Percentiles rank a stretch among this genome's conserved stretches.
These are phyloP conservation scores for Paragyromitra xinjiangensis DNA, from an alignment of 495 filamentous ascomycete genomes.

Conservation along the genomic window DNA sequence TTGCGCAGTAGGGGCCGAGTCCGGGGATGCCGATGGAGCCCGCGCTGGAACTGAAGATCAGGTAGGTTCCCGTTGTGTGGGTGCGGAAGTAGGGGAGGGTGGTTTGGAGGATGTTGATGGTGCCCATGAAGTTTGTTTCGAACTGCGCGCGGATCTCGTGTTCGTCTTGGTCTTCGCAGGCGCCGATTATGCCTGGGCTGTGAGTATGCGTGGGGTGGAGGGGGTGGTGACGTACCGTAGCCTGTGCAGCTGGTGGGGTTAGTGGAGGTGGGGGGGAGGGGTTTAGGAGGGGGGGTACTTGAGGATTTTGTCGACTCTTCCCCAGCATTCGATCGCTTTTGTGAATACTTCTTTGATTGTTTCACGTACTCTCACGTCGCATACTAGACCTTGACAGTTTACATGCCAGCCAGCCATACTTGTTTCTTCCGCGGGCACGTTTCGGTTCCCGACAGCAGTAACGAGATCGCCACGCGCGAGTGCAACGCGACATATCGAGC, in stretches of 20 bases:
- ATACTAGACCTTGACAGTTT: constrained; percentile 80
- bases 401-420: constrained; percentile 73
- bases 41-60: constrained; percentile 91
- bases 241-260: constrained; percentile 45
- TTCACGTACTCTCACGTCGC: constrained; percentile 84
- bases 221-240: constrained; percentile 43
- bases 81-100: constrained; percentile 87
- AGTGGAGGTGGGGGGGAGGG: neutral
- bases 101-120: constrained; percentile 90
- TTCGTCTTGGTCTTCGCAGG: constrained; percentile 96
- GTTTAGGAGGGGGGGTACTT: constrained; percentile 87
- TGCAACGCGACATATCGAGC: constrained; percentile 81
- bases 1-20: constrained; percentile 91
- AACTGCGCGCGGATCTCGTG: constrained; percentile 95
- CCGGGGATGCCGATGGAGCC: constrained; percentile 91
- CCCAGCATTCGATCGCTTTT: constrained; percentile 74
- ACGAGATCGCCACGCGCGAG: constrained; percentile 88
- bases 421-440: constrained; percentile 75
- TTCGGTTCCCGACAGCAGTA: constrained; percentile 83
- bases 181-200: constrained; percentile 82
- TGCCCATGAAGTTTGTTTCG: constrained; percentile 95
- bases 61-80: constrained; percentile 76
- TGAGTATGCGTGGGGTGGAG: neutral
- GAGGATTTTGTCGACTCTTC: constrained; percentile 84
- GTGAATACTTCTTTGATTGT: constrained; percentile 79